Base-by-base conservation (phyloP, 75 land plant genomes). In the Larix kaempferi region DNA sequence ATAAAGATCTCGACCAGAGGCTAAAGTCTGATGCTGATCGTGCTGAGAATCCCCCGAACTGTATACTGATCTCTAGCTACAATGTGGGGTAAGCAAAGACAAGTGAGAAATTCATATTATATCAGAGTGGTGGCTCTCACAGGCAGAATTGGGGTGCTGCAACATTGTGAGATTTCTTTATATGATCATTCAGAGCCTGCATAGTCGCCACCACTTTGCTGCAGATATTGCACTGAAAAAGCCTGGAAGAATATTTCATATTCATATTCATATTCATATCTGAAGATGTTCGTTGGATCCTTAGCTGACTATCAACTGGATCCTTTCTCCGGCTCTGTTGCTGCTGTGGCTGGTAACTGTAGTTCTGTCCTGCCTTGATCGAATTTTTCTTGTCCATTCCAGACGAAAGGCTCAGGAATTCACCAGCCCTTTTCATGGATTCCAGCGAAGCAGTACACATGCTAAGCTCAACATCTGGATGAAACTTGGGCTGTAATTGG, bases 141-240 rank as follows among this genome's bases (percentile, higher is more conserved):
- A 7, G 23, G 49, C 22, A 69, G 41, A 69, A 69, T 41, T 39
- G 49, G 49, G 49, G n/a, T n/a, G 8, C 1, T 21, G 23, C 1
- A 69, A 41, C 8, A 39, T 41, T 41, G 54, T 69, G 73, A 4
- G 72, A 19, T 17, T 10, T 67, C 72, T 21, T 49, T 10, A 49
- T 67, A 44, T 67, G 72, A 37, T 69, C 73, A 69, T 69, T 44
- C 54, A 41, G 41, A n/a, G 39, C 54, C 49, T 69, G 23, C 4
- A 69, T 22, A 3, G 23, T 35, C 22, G 19, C 49, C 73, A 69
- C 21, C 39, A 41, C 23, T 21, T 41, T 69, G 25, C 52, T 69
- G 13, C 73, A 69, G 13, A 69, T 11, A 21, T 41, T 69, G 49
- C 73, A 69, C 52, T 69, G 52, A 39, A 69, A 21, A 41, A 19